phyloP scores from a whole-genome alignment of 1,284 basidiomycete genomes.

The Malassezia caprae region DNA sequence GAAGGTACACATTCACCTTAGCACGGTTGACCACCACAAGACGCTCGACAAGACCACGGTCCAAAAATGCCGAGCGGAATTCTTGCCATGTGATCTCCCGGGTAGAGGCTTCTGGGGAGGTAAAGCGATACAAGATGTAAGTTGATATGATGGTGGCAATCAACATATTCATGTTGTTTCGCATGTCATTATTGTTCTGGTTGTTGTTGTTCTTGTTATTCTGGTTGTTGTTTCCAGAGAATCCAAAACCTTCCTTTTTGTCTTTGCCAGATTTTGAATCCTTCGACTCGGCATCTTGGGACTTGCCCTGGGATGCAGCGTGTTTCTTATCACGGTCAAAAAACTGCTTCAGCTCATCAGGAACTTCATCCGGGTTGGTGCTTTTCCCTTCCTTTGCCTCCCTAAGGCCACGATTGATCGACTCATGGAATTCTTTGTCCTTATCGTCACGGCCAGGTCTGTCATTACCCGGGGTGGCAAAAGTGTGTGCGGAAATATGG shows the following conservation, averaged over 20 bases:
- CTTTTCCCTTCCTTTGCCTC: slow-evolving; percentile 30
- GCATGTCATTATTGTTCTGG: slow-evolving; percentile 29
- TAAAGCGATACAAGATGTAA: slow-evolving; percentile 60
- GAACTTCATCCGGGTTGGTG: slow-evolving; percentile 20
- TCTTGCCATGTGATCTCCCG: slow-evolving; percentile 98
- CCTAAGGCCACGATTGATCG: slow-evolving; percentile 30
- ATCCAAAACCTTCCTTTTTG: slow-evolving; percentile 9
- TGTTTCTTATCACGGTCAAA: slow-evolving; percentile 22
- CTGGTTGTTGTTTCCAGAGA: slow-evolving; percentile 11
- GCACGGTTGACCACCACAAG: slow-evolving; percentile 84
- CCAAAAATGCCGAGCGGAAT: slow-evolving; percentile 86
- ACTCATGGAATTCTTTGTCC: slow-evolving; percentile 25
- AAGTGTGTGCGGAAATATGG: neutral
- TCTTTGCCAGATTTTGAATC: neutral
- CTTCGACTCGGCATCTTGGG: slow-evolving; percentile 22
- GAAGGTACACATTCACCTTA: slow-evolving; percentile 70
- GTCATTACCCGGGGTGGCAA: slow-evolving; percentile 5
- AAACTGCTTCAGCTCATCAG: slow-evolving; percentile 35
- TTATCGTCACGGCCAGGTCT: slow-evolving; percentile 7
- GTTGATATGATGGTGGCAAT: slow-evolving; percentile 54
- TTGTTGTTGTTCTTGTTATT: slow-evolving; percentile 24
- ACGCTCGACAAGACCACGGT: slow-evolving; percentile 90
- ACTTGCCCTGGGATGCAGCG: neutral
- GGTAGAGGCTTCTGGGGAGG: slow-evolving; percentile 53
- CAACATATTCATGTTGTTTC: slow-evolving; percentile 39